A percentile compares a stretch with the other conserved stretches of the same genome.
Conservation (phyloP, 768 basidiomycete species). For the Tephrocybe sp. region DNA sequence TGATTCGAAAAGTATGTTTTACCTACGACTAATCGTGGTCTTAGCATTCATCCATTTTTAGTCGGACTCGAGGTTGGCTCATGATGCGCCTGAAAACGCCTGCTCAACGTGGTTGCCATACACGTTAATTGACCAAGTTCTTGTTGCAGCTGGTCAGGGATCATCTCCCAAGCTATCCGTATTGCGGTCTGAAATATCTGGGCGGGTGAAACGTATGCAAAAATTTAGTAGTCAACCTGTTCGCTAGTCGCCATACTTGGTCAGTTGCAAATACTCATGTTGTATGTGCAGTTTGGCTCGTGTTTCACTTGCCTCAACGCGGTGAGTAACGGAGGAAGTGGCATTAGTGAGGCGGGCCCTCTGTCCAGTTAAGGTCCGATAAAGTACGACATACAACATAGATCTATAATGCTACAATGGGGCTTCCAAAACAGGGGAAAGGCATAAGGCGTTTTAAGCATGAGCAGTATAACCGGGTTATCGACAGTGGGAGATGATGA, state of each 20-base stretch:
- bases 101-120: slow-evolving; percentile 81
- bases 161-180: slow-evolving; percentile 49
- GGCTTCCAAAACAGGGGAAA: slow-evolving; percentile 18
- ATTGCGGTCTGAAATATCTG: slow-evolving; percentile 59
- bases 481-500: slow-evolving; percentile 12
- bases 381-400: slow-evolving; percentile 24
- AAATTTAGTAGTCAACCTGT: slow-evolving; percentile 54
- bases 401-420: slow-evolving; percentile 35
- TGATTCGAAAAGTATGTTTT: slow-evolving; percentile 67
- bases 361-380: slow-evolving; percentile 5
- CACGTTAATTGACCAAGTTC: slow-evolving; percentile 79
- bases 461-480: slow-evolving; percentile 12
- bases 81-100: slow-evolving; percentile 52
- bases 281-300: no score
- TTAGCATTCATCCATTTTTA: slow-evolving; percentile 25
- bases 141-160: slow-evolving; percentile 58
- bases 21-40: slow-evolving; percentile 5
- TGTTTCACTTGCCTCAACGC: no score
- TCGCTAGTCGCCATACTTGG: slow-evolving; percentile 14
- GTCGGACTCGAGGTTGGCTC: slow-evolving; percentile 55
- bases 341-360: slow-evolving; percentile 1
- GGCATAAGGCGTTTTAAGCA: slow-evolving; percentile 11
- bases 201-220: slow-evolving; percentile 68
- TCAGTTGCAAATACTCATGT: no score
- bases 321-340: no score